Evolutionary conservation across 805 yeast species (phyloP).

Genomic region (Candida khao-thaluensis): DNA sequence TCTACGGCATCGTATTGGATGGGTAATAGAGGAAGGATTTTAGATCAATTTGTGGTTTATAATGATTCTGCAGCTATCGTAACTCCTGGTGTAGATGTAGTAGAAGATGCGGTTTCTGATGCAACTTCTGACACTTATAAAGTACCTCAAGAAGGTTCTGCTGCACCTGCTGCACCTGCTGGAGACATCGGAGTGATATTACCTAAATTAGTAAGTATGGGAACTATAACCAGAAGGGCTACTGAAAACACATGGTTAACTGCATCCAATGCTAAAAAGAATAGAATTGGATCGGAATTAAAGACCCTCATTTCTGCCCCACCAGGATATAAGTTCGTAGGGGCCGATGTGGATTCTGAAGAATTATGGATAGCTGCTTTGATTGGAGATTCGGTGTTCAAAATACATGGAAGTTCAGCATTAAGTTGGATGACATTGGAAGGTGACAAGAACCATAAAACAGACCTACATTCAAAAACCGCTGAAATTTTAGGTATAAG

Average conservation of each 20-base stretch:
- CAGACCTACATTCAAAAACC: constrained; percentile 93
- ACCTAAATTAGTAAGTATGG: constrained; percentile 88
- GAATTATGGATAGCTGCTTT: constrained; percentile 97
- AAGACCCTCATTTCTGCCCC: constrained; percentile 89
- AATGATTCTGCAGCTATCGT: constrained; percentile 14
- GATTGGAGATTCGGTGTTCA: constrained; percentile 87
- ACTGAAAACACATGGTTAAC: constrained; percentile 98
- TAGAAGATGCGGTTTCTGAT: too few species aligned
- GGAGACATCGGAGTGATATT: constrained; percentile 65
- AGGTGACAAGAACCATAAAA: constrained; percentile 87
- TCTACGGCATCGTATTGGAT: constrained; percentile 90
- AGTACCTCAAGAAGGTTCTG: constrained; percentile 15
- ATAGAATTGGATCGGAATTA: constrained; percentile 88
- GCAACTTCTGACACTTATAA: too few species aligned
- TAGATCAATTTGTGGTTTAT: constrained; percentile 81
- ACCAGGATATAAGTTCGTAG: constrained; percentile 84
- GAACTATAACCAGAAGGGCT: constrained; percentile 93
- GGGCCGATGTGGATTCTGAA: constrained; percentile 98
- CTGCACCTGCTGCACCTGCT: constrained; percentile 23
- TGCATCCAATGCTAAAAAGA: constrained; percentile 87
- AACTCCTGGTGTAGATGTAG: too few species aligned
- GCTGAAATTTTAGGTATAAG: constrained; percentile 86
- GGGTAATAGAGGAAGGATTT: constrained; percentile 81
- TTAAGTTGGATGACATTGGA: constrained; percentile 99
- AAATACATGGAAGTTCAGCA: constrained; percentile 92